phyloP scores from a whole-genome alignment of 495 filamentous ascomycete species.

The Xylaria palmicola region DNA sequence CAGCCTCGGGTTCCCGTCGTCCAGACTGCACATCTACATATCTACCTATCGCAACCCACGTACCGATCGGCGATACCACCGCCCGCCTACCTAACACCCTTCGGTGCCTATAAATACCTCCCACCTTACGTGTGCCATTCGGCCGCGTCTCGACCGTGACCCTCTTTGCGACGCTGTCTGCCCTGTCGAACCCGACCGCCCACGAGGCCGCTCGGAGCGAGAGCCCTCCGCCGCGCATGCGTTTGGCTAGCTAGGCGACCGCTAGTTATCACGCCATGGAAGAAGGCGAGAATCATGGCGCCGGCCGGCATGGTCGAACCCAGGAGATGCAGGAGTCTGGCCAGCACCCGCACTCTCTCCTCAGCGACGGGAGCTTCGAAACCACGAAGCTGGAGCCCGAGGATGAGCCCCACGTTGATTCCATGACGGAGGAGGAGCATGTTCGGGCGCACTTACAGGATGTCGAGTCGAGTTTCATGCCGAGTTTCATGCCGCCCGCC shows the following conservation, averaged over 20 bases:
- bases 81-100: background rate
- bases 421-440: slow-evolving; percentile 44
- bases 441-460: slow-evolving; percentile 67
- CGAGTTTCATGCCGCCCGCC: slow-evolving; percentile 68
- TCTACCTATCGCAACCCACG: too few relatives aligned
- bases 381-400: slow-evolving; percentile 39
- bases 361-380: slow-evolving; percentile 43
- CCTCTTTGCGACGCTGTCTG: background rate
- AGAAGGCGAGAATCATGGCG: slow-evolving; percentile 25
- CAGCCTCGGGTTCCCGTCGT: too few relatives aligned
- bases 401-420: slow-evolving; percentile 36
- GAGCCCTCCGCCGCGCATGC: background rate
- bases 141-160: background rate
- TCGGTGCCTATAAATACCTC: background rate
- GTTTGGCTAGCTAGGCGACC: background rate
- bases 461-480: slow-evolving; percentile 82
- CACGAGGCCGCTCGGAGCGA: background rate
- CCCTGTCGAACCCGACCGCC: background rate
- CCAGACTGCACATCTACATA: too few relatives aligned
- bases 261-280: slow-evolving; percentile 19
- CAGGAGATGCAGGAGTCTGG: background rate
- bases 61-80: too few relatives aligned
- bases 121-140: background rate
- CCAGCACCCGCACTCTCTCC: slow-evolving; percentile 6
- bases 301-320: background rate